Conservation (phyloP, 83 land plant species). For the Diphasiastrum complanatum region DNA sequence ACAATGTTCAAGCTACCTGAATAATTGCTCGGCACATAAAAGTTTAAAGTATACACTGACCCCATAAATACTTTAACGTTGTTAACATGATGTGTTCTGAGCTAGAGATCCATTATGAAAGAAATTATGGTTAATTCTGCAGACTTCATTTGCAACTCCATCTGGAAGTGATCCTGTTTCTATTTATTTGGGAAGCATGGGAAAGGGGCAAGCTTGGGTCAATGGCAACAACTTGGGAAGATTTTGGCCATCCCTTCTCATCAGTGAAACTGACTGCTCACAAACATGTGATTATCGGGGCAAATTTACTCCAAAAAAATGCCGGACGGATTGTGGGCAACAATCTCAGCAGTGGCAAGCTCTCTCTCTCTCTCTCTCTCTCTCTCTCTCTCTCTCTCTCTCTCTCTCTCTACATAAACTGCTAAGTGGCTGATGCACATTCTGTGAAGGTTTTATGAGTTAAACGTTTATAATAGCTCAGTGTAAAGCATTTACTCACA, state of each 20-base stretch:
- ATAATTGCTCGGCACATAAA: no score
- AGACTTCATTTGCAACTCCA: conserved; percentile 61
- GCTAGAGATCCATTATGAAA: no score
- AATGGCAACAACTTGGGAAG: conserved; percentile 81
- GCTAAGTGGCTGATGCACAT: no score
- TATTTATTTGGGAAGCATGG: conserved; percentile 75
- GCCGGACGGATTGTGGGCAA: conserved; percentile 60
- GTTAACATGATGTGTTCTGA: no score
- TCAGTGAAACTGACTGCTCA: conserved; percentile 42
- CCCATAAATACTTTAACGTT: no score
- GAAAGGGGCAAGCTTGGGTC: conserved; percentile 83
- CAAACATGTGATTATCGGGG: conserved; percentile 63
- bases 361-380: neutral
- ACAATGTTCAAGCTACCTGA: no score
- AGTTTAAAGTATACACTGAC: no score
- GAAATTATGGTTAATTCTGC: no score
- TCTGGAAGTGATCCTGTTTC: conserved; percentile 62
- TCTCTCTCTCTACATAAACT: no score
- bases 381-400: neutral
- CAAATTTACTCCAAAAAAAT: conserved; percentile 60
- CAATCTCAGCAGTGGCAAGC: conserved; percentile 76
- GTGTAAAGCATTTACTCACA: neutral
- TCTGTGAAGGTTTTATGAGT: no score
- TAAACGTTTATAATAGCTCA: no score
- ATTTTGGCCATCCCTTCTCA: conserved; percentile 59